Evolutionary conservation across 1,284 basidiomycete species (phyloP).

Genomic region (Athelia psychrophila): DNA sequence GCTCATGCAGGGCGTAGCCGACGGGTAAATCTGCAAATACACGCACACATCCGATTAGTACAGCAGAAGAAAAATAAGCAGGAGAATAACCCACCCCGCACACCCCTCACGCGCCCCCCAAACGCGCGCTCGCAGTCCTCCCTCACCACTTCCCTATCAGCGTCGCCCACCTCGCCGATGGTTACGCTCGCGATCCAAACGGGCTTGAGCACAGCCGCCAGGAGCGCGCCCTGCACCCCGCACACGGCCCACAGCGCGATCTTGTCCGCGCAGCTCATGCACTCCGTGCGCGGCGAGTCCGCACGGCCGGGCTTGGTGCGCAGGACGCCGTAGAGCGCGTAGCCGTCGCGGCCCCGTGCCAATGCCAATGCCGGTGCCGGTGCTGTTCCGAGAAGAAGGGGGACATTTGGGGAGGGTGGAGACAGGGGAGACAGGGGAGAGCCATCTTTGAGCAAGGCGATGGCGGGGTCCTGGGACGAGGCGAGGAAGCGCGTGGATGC

Average conservation of each 20-base stretch:
- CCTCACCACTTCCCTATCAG: slow-evolving; percentile 30
- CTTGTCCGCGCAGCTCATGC: slow-evolving; percentile 92
- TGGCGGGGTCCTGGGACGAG: slow-evolving; percentile 61
- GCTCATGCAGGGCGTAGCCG: slow-evolving; percentile 45
- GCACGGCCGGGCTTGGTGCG: slow-evolving; percentile 90
- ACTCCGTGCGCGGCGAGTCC: slow-evolving; percentile 77
- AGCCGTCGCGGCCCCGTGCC: slow-evolving; percentile 78
- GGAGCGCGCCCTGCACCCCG: slow-evolving; percentile 83
- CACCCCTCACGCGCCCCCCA: slow-evolving; percentile 40
- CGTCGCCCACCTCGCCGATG: slow-evolving; percentile 66
- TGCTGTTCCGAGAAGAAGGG: slow-evolving; percentile 14
- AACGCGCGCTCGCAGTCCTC: slow-evolving; percentile 64
- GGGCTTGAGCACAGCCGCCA: slow-evolving; percentile 53
- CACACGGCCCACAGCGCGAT: slow-evolving; percentile 80
- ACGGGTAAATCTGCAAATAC: slow-evolving; percentile 35
- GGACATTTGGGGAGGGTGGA: slow-evolving; percentile 30
- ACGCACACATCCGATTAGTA: slow-evolving; percentile 1
- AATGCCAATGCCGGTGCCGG: slow-evolving; percentile 23
- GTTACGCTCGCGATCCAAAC: slow-evolving; percentile 66
- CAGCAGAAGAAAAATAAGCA: slow-evolving; percentile 1
- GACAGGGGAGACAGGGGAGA: slow-evolving; percentile 10
- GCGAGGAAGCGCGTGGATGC: slow-evolving; percentile 83
- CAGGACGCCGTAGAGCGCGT: slow-evolving; percentile 68
- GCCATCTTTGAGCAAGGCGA: slow-evolving; percentile 66
- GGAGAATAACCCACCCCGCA: slow-evolving; percentile 29